These are phyloP conservation scores for Coemansia sp. DNA, from an alignment of 192 early-diverging fungal species.

Conservation along the genomic window DNA sequence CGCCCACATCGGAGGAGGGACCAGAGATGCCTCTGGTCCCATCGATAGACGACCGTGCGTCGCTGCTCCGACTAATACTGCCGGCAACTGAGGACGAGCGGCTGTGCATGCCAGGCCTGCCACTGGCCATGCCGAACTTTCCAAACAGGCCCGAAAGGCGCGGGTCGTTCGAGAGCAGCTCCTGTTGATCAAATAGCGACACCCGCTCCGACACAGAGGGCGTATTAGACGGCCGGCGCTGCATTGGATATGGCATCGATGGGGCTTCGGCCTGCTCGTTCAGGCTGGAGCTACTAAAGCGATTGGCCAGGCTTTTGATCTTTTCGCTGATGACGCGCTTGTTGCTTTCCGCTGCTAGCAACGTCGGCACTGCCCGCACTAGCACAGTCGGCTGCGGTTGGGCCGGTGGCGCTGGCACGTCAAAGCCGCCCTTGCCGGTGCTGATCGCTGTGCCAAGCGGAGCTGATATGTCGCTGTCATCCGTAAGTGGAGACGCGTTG, in stretches of 20 bases:
- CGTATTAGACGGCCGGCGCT: slow-evolving; percentile 44
- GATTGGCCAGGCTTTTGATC: slow-evolving; percentile 43
- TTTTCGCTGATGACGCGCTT: slow-evolving; percentile 49
- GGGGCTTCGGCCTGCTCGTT: slow-evolving; percentile 15
- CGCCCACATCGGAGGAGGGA: background rate
- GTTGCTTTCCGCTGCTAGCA: slow-evolving; percentile 10
- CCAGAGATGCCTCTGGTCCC: background rate
- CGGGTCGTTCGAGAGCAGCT: slow-evolving; percentile 23
- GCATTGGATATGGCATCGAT: slow-evolving; percentile 10
- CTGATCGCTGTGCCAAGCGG: background rate
- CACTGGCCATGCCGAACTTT: slow-evolving; percentile 34
- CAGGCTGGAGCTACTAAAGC: slow-evolving; percentile 46
- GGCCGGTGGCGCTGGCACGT: slow-evolving; percentile 6
- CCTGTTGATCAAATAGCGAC: slow-evolving; percentile 38
- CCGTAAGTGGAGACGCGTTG: background rate
- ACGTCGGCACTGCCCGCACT: background rate
- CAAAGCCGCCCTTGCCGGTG: slow-evolving; percentile 12
- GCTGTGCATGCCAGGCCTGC: slow-evolving; percentile 20
- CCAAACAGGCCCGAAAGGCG: slow-evolving; percentile 38
- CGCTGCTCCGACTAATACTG: slow-evolving; percentile 1
- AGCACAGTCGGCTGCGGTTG: background rate
- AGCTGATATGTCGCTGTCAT: slow-evolving; percentile 30
- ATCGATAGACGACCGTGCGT: background rate
- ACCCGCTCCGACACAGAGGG: slow-evolving; percentile 51
- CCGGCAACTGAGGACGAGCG: slow-evolving; percentile 37